Evolutionary conservation across 768 basidiomycete species (phyloP).

Genomic region (Amanita inopinata): DNA sequence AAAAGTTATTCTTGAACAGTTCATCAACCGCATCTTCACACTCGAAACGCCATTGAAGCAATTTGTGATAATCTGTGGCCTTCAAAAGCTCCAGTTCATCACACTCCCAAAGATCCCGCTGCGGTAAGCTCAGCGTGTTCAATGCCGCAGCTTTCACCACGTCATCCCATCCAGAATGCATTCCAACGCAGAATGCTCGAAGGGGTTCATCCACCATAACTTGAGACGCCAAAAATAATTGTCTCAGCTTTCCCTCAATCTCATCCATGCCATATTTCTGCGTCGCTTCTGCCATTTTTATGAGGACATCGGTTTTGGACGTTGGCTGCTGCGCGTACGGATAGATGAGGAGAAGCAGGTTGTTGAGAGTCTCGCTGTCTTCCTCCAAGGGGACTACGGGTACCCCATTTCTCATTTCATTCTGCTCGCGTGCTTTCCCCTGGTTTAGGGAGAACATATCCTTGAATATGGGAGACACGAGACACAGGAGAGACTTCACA

Average conservation of each 20-base stretch:
- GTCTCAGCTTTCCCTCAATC: not conserved
- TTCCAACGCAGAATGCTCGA: not conserved
- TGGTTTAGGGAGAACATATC: conserved; percentile 21
- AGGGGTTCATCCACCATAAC: not conserved
- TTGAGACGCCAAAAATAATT: not conserved
- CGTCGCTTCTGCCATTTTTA: conserved; percentile 2
- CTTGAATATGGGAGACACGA: conserved; percentile 22
- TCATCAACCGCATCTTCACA: conserved; percentile 2
- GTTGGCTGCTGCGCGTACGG: not conserved
- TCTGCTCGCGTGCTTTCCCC: not conserved
- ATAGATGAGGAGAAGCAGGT: conserved; percentile 9
- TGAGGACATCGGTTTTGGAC: not conserved
- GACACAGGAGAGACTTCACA: conserved; percentile 17
- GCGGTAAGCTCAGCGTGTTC: conserved; percentile 3
- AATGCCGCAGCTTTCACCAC: conserved; percentile 1
- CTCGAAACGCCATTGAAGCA: conserved; percentile 1
- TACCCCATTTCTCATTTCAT: not conserved
- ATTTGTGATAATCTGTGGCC: not conserved
- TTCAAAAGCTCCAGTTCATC: conserved; percentile 1
- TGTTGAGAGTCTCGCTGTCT: conserved; percentile 9
- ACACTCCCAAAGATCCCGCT: not conserved
- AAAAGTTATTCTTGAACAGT: not conserved
- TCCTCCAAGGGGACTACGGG: conserved; percentile 11
- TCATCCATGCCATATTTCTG: conserved; percentile 7
- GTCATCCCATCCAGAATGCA: not conserved